Base-by-base conservation (phyloP, 2,329 filamentous ascomycete genomes). In the Diaporthe velutina region DNA sequence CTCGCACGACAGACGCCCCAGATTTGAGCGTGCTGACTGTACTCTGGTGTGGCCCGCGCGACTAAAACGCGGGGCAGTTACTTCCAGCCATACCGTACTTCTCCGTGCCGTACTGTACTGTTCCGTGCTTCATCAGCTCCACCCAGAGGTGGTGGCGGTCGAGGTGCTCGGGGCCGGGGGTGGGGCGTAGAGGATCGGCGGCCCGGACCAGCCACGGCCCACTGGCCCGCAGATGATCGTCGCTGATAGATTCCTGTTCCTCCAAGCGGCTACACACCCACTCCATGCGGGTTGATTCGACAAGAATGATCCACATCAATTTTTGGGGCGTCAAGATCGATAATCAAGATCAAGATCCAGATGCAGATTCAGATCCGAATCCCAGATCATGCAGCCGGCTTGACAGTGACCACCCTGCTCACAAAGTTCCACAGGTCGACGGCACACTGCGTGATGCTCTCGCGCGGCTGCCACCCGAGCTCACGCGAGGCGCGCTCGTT, bases 391-490 rank as follows among this genome's bases (percentile, higher is more conserved):
- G 33, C 33, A 19, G 30, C 7, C 15, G 64, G 64, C 30, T 68
- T 33, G 55, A 67, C 61, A 15, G 70, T 60, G 30, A 72, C 58
- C 25, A 60, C 71, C 35, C 55, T 50, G 66, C 74, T 73, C 50
- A 83, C 81, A 75, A 80, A 83, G 76, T 83, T 82, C 82, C 82
- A 83, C 70, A 83, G 71, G 70, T 83, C 81, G 35, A 76, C 76
- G 19, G 82, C 82, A 74, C 82, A 83, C 76, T 81, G 78, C 45
- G 78, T 74, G 70, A 83, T 79, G 76, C 77, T 81, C 79, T 82
- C 81, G 50, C 77, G 77, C 35, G 80, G 78, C 55, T 79, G 78
- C 86, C 86, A 88, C n/a, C 83, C 85, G 9, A 87, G 80, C 78
- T 88, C 86, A 8, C 79, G 77, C 50, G 78, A 78, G 3, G 86